A percentile compares a stretch with the other conserved stretches of the same genome.
Evolutionary conservation across 129 eudicot species (phyloP).

Genomic region (Heracleum sosnowskyi): DNA sequence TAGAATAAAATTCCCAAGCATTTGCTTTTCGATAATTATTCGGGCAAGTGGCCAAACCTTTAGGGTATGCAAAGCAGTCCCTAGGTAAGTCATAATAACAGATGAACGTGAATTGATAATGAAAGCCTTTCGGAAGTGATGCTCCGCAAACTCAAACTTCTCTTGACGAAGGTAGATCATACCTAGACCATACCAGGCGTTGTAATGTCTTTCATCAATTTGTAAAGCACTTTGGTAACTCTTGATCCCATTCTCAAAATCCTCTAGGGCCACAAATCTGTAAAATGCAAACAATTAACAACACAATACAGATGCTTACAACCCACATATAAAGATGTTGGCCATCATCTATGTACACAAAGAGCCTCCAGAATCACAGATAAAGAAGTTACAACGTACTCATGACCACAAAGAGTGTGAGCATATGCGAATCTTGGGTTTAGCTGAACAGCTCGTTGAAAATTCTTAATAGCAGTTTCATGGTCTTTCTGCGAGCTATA

Average conservation of each 20-base stretch:
- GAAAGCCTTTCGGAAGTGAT: conserved; percentile 81
- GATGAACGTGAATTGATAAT: conserved; percentile 82
- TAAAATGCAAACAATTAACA: conserved; percentile 4
- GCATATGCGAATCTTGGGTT: conserved; percentile 91
- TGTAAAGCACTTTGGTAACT: conserved; percentile 88
- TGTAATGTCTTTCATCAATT: conserved; percentile 81
- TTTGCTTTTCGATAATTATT: neutral
- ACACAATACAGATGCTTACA: neutral
- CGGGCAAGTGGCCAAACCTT: conserved; percentile 43
- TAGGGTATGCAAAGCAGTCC: conserved; percentile 84
- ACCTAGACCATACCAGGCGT: conserved; percentile 99
- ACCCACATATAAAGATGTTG: neutral
- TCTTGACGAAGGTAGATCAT: conserved; percentile 96
- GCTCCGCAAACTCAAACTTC: conserved; percentile 96
- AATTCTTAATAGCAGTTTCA: conserved; percentile 93
- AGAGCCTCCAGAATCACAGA: neutral
- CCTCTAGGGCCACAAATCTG: conserved; percentile 91
- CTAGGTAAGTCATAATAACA: conserved; percentile 92
- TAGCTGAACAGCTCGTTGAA: conserved; percentile 87
- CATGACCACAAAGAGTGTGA: conserved; percentile 99
- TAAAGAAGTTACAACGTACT: conserved; percentile 39
- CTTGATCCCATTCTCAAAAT: conserved; percentile 80
- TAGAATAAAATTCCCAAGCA: neutral
- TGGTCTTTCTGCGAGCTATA: conserved; percentile 99
- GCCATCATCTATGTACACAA: neutral